phyloP scores from a whole-genome alignment of 164 flowering plant genomes.

The Stephania japonica region DNA sequence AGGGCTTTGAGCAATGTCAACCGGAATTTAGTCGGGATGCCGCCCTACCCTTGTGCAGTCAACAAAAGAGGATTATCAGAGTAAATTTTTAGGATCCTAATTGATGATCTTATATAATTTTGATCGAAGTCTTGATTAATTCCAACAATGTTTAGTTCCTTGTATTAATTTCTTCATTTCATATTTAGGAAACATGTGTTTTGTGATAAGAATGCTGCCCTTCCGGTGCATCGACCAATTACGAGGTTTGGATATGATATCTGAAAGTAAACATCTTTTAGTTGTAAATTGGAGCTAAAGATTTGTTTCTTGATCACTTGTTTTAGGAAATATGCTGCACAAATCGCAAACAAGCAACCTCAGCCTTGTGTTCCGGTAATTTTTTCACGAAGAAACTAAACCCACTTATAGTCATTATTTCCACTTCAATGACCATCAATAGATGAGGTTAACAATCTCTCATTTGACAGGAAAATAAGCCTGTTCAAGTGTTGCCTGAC shows the following conservation, averaged over 20 bases:
- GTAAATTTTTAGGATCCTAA: constrained; percentile 27
- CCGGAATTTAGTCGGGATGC: constrained; percentile 45
- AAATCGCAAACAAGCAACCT: constrained; percentile 43
- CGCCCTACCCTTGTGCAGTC: constrained; percentile 49
- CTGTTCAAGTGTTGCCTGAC: constrained; percentile 14
- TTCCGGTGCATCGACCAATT: constrained; percentile 55
- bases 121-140: not conserved
- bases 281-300: not conserved
- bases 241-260: constrained; percentile 45
- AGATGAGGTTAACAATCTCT: too few relatives aligned
- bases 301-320: constrained; percentile 7
- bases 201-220: constrained; percentile 33
- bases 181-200: constrained; percentile 34
- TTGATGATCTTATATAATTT: not conserved
- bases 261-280: not conserved
- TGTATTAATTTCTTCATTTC: not conserved
- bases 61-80: constrained; percentile 46
- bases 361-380: constrained; percentile 31
- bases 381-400: not conserved
- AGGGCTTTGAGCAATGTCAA: constrained; percentile 64
- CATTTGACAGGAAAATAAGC: constrained; percentile 15
- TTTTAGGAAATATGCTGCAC: constrained; percentile 72
- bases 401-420: too few relatives aligned
- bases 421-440: too few relatives aligned
- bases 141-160: not conserved